phyloP scores from a whole-genome alignment of 2,329 filamentous ascomycete genomes.

The Aspergillus tamarii region DNA sequence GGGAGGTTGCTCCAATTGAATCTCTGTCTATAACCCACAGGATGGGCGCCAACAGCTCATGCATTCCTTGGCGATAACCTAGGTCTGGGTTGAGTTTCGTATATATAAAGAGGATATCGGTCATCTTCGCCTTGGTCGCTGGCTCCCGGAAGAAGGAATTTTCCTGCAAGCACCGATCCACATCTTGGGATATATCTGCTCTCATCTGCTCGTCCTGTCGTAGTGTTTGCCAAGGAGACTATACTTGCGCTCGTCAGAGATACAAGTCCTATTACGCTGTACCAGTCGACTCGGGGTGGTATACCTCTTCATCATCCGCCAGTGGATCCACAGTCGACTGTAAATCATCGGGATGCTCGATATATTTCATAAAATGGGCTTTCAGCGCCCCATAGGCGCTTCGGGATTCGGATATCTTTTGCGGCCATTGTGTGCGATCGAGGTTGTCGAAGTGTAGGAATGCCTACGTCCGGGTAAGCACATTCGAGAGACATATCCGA shows the following conservation, averaged over 20 bases:
- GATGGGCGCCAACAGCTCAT: conserved; percentile 89
- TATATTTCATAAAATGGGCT: conserved; percentile 76
- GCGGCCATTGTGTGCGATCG: conserved; percentile 68
- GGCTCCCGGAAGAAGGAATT: conserved; percentile 86
- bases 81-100: conserved; percentile 87
- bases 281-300: conserved; percentile 27
- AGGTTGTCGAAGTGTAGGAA: conserved; percentile 78
- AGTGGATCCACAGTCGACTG: conserved; percentile 78
- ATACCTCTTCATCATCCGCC: conserved; percentile 75
- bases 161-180: conserved; percentile 86
- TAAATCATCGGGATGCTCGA: conserved; percentile 81
- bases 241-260: conserved; percentile 31
- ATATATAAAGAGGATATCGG: conserved; percentile 91
- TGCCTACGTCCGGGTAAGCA: conserved; percentile 54
- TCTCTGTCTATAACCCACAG: conserved; percentile 83
- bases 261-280: conserved; percentile 46
- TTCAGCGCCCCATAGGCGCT: conserved; percentile 73
- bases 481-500: background rate
- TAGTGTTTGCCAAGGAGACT: conserved; percentile 91
- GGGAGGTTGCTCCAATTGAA: conserved; percentile 62
- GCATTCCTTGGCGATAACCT: conserved; percentile 98
- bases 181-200: conserved; percentile 90
- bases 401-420: conserved; percentile 68
- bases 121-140: conserved; percentile 75
- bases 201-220: conserved; percentile 82